phyloP scores from a whole-genome alignment of 768 basidiomycete genomes.

The Amylocystis lapponica region DNA sequence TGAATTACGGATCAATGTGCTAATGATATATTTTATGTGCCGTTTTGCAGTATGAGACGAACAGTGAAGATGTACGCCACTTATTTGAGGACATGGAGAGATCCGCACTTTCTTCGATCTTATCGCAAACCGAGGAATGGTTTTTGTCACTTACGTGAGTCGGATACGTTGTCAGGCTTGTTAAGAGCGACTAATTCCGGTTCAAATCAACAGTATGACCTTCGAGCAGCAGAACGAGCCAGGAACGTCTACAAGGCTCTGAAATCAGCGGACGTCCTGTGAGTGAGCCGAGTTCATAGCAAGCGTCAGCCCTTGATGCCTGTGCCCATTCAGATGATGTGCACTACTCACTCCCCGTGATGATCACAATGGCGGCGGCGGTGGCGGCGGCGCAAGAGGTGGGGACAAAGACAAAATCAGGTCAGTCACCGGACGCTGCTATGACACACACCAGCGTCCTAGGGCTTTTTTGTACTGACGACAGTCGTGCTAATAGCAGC shows the following conservation, averaged over 20 bases:
- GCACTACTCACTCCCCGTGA: slow-evolving; percentile 95
- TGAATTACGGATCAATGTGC: neutral
- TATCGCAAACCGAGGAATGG: slow-evolving; percentile 93
- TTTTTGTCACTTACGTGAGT: slow-evolving; percentile 97
- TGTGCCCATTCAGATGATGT: slow-evolving; percentile 78
- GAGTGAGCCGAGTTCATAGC: slow-evolving; percentile 28
- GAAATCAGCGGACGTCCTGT: slow-evolving; percentile 87
- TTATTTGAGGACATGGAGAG: slow-evolving; percentile 93
- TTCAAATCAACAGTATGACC: slow-evolving; percentile 60
- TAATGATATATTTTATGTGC: slow-evolving; percentile 6
- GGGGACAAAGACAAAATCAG: slow-evolving; percentile 81
- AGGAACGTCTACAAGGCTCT: slow-evolving; percentile 87
- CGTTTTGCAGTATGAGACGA: slow-evolving; percentile 73
- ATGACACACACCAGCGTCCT: too few species aligned
- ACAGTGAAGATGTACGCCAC: slow-evolving; percentile 75
- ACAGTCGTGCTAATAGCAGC: slow-evolving; percentile 37
- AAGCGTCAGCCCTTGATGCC: slow-evolving; percentile 1
- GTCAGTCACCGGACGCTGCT: slow-evolving; percentile 40
- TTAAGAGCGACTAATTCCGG: neutral
- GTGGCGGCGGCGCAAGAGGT: slow-evolving; percentile 51
- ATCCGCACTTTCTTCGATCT: slow-evolving; percentile 98
- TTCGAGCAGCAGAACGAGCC: slow-evolving; percentile 89
- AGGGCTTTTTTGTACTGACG: neutral
- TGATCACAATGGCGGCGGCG: slow-evolving; percentile 48
- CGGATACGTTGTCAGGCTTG: neutral